These are phyloP conservation scores for Phoenix dactylifera DNA, from an alignment of 176 grass and related monocot species.

Conservation along the genomic window DNA sequence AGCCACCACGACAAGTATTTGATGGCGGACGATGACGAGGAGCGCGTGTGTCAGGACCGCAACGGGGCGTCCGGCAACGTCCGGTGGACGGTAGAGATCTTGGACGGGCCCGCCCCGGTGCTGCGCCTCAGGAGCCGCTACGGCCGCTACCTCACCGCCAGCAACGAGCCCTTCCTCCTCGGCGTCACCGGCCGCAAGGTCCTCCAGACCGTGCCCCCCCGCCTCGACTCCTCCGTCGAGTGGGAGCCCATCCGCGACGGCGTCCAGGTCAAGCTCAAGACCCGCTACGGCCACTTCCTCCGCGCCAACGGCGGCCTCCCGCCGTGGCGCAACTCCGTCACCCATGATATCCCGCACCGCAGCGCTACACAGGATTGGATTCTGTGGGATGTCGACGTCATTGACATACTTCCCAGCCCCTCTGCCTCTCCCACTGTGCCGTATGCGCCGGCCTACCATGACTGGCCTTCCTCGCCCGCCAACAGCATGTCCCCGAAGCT, in stretches of 20 bases:
- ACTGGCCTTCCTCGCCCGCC: conserved; percentile 7
- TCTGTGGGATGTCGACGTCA: conserved; percentile 17
- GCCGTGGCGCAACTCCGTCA: conserved; percentile 24
- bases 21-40: conserved; percentile 76
- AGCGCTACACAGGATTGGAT: conserved; percentile 20
- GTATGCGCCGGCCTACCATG: no score
- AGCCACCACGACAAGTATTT: conserved; percentile 81
- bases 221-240: conserved; percentile 73
- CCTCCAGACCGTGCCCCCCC: conserved; percentile 37
- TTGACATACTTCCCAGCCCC: no score
- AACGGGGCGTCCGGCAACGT: conserved; percentile 43
- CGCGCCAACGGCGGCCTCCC: conserved; percentile 20
- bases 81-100: conserved; percentile 60
- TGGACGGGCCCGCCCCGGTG: conserved; percentile 28
- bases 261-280: conserved; percentile 6
- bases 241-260: conserved; percentile 34
- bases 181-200: conserved; percentile 54
- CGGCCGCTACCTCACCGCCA: conserved; percentile 82
- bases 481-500: conserved; percentile 9
- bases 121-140: conserved; percentile 62
- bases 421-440: no score
- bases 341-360: conserved; percentile 25
- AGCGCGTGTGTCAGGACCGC: conserved; percentile 52
- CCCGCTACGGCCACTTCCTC: conserved; percentile 22
- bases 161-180: conserved; percentile 60